Percentiles rank a stretch among this genome's conserved stretches.
phyloP scores from a whole-genome alignment of 495 filamentous ascomycete species.

The Choiromyces venosus region DNA sequence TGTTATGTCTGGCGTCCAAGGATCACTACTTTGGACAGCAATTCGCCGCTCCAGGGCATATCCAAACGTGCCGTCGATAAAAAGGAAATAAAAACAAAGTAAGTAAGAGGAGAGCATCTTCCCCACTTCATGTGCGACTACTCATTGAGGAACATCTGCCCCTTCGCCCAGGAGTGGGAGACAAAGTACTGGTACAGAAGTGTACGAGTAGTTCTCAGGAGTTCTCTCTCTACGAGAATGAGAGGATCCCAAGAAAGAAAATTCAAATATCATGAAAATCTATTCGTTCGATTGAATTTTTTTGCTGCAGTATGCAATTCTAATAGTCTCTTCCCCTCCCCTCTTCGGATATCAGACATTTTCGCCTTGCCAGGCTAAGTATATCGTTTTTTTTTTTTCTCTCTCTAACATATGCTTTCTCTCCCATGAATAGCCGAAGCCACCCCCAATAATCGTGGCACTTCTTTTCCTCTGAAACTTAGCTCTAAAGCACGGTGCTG shows the following conservation, averaged over 20 bases:
- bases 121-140: conserved; percentile 25
- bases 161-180: conserved; percentile 16
- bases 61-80: conserved; percentile 11
- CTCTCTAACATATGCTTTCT: conserved; percentile 12
- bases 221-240: conserved; percentile 17
- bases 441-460: conserved; percentile 6
- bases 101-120: conserved; percentile 31
- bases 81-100: conserved; percentile 6
- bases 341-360: conserved; percentile 10
- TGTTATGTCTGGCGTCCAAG: conserved; percentile 21
- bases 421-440: conserved; percentile 29
- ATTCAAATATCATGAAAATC: conserved; percentile 24
- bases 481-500: not conserved
- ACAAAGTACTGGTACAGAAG: not conserved
- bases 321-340: not conserved
- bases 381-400: conserved; percentile 15
- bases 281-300: conserved; percentile 33
- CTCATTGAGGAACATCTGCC: conserved; percentile 19
- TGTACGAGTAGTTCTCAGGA: not conserved
- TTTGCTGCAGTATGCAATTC: conserved; percentile 28
- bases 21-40: conserved; percentile 24
- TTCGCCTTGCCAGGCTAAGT: conserved; percentile 14
- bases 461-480: conserved; percentile 1
- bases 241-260: conserved; percentile 13
- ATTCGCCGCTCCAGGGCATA: conserved; percentile 16